Base-by-base conservation (phyloP, 495 filamentous ascomycete genomes). In the Penicillium canescens region DNA sequence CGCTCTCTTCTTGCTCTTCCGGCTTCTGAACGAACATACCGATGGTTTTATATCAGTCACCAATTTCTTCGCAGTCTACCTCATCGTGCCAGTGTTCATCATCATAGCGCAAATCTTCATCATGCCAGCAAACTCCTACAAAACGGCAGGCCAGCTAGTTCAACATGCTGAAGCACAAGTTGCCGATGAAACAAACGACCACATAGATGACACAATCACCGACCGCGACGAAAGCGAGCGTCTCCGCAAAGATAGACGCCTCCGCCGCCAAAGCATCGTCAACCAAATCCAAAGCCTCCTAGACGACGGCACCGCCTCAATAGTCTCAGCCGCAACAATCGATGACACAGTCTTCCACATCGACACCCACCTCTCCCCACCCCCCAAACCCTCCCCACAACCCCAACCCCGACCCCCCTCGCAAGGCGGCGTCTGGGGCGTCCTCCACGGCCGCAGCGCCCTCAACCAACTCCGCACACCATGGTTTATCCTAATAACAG, bases 401-500 rank as follows among this genome's bases (percentile, higher is more conserved):
- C 54, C 45, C 49, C 57, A 41, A 31, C 49, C 79, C 82, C 65
- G 78, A 70, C 55, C 86, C 77, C 66, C 65, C 68, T 68, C 86
- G 84, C 48, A 83, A 76, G 31, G 28, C 28, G 92, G 91, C 16
- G 86, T 97, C 42, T 96, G 90, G 89, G 94, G 94, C 23, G 88
- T 86, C 14, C 82, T 97, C 70, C 94, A 98, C 68, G 86, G 86
- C 16, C 76, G 75, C 40, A 81, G 87, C 4, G 89, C 90, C 0
- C 56, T 76, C 12, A 70, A 87, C 46, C 94, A 98, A 72, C 89
- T 98, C 63, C 69, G 65, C 28, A 86, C 85, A 3, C 87, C 87
- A 2, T 98, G 92, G 92, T 98, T 96, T 61, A 71, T 89, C 21
- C 76, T 97, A 24, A 91, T 97, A 55, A 86, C 89, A 6, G 61